A percentile compares a stretch with the other conserved stretches of the same genome.
Evolutionary conservation across 345 rosid genomes (phyloP).

Genomic region (Capsella bursapastoris): DNA sequence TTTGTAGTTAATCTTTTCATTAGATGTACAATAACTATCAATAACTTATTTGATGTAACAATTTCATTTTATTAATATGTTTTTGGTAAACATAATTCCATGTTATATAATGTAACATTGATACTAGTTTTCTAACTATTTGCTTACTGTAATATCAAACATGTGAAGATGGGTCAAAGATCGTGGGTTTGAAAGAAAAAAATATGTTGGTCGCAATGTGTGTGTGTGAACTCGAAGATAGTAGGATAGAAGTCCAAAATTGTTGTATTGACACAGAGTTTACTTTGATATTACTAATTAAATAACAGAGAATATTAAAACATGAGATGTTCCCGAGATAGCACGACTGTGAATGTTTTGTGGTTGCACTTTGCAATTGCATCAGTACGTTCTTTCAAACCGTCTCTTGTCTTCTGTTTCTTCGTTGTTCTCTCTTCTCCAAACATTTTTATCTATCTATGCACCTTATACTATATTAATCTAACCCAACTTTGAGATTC

Average conservation of each 20-base stretch:
- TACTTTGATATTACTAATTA: constrained; percentile 21
- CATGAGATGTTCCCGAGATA: constrained; percentile 42
- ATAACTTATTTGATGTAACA: neutral
- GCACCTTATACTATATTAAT: constrained; percentile 10
- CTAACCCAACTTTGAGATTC: no score
- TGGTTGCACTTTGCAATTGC: constrained; percentile 44
- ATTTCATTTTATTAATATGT: no score
- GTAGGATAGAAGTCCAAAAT: constrained; percentile 17
- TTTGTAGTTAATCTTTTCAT: neutral
- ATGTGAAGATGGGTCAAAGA: constrained; percentile 37
- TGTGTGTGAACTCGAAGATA: constrained; percentile 37
- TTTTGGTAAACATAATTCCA: no score
- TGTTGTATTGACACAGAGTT: constrained; percentile 12
- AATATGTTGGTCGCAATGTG: constrained; percentile 30
- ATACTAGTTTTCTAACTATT: neutral
- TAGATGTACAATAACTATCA: neutral
- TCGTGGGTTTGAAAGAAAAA: constrained; percentile 31
- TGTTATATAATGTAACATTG: neutral
- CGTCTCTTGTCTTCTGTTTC: constrained; percentile 42
- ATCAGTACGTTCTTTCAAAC: constrained; percentile 40
- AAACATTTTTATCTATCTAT: constrained; percentile 42
- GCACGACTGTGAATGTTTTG: constrained; percentile 44
- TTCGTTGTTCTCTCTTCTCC: constrained; percentile 42
- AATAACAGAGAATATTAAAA: constrained; percentile 10
- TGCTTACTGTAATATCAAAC: neutral